phyloP scores from a whole-genome alignment of 2,329 filamentous ascomycete species.

The Lachnellula occidentalis region DNA sequence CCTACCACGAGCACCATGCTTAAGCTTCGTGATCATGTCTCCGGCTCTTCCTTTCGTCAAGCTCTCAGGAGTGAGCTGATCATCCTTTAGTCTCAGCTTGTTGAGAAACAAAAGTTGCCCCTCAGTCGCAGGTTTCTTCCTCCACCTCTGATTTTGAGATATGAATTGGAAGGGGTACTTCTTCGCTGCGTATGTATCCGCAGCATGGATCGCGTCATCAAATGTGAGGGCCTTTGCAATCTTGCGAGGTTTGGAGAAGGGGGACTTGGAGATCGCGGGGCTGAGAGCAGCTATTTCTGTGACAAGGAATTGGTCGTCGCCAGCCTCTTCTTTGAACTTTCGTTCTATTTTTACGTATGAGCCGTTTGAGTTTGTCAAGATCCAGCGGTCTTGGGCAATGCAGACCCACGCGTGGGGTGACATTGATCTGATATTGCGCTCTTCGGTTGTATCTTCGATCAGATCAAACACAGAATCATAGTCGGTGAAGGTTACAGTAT shows the following conservation, averaged over 20 bases:
- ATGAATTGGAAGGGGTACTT: conserved; percentile 66
- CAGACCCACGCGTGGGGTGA: conserved; percentile 81
- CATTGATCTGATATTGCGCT: conserved; percentile 70
- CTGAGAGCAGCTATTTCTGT: conserved; percentile 31
- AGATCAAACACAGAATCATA: conserved; percentile 92
- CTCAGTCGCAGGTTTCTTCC: conserved; percentile 56
- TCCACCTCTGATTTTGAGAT: conserved; percentile 62
- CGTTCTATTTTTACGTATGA: conserved; percentile 51
- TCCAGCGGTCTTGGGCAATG: conserved; percentile 62
- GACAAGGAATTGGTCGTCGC: conserved; percentile 26
- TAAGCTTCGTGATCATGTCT: conserved; percentile 91
- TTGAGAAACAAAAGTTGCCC: conserved; percentile 67
- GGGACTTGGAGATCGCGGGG: conserved; percentile 41
- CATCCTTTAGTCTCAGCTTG: conserved; percentile 50
- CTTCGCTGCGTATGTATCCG: conserved; percentile 71
- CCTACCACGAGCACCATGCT: conserved; percentile 68
- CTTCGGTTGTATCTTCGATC: conserved; percentile 72
- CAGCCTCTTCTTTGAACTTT: conserved; percentile 23
- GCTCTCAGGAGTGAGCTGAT: conserved; percentile 48
- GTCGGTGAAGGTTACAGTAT: conserved; percentile 64
- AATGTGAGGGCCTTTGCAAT: conserved; percentile 64
- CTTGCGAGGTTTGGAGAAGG: conserved; percentile 63
- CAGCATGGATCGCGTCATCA: conserved; percentile 71
- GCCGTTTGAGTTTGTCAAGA: conserved; percentile 61
- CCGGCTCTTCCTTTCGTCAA: conserved; percentile 75